Percentiles rank a stretch among this genome's conserved stretches.
Evolutionary conservation across 306 rosid genomes (phyloP).

Genomic region (Sophora flavescens): DNA sequence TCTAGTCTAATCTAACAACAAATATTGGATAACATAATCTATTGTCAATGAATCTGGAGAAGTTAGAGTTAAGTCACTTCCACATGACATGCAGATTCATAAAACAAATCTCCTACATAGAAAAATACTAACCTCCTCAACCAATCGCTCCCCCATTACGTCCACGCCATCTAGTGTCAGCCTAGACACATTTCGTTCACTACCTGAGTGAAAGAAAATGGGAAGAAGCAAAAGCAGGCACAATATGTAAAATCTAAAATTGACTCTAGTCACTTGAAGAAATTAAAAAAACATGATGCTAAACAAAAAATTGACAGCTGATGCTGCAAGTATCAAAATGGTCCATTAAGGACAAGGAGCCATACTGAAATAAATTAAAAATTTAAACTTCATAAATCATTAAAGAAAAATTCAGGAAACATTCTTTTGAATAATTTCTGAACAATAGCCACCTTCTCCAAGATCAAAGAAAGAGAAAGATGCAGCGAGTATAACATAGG

Average conservation of each 20-base stretch:
- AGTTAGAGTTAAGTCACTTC: constrained; percentile 28
- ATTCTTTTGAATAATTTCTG: constrained; percentile 1
- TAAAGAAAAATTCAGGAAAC: constrained; percentile 4
- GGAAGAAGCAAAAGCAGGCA: constrained; percentile 28
- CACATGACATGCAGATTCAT: constrained; percentile 27
- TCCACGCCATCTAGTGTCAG: constrained; percentile 93
- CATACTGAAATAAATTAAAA: constrained; percentile 1
- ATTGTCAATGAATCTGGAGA: constrained; percentile 17
- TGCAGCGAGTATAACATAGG: background rate
- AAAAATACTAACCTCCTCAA: constrained; percentile 70
- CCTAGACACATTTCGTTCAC: constrained; percentile 82
- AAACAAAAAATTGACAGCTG: background rate
- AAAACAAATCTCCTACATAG: constrained; percentile 29
- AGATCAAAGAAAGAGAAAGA: background rate
- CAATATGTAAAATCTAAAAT: background rate
- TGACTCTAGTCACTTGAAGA: background rate
- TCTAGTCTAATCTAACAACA: constrained; percentile 2
- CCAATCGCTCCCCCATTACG: constrained; percentile 94
- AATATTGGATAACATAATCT: constrained; percentile 9
- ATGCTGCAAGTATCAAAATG: constrained; percentile 1
- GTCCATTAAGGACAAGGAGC: background rate
- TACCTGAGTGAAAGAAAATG: constrained; percentile 64
- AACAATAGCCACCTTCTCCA: constrained; percentile 13
- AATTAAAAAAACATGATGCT: constrained; percentile 2
- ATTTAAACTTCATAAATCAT: constrained; percentile 10